Evolutionary conservation across 345 rosid genomes (phyloP), one percentile per base, ranked within the genome.

Genomic region (Gossypium longicalyx): DNA sequence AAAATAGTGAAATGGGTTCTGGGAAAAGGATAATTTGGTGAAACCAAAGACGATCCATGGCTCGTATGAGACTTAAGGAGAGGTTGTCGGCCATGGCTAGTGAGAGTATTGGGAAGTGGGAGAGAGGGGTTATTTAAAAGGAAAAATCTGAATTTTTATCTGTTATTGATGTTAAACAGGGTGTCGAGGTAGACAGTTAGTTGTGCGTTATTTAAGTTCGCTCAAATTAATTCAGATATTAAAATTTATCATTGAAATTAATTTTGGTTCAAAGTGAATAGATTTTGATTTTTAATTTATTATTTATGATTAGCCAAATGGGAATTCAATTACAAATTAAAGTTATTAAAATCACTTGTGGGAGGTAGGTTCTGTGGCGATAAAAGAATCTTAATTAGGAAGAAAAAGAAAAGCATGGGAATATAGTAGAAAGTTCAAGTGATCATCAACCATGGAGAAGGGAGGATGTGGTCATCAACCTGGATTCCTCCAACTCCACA

Each of bases 31-130:
- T 74, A 9, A 76, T 76, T 23, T 81, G 83, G 73, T 86, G 83
- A 75, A 88, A 90, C 94, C 94, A 88, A 34, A 86, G 87, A 27
- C 84, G 80, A 69, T 90, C 91, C 94, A 88, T 89, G 41, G 74
- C 80, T 49, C 71, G 77, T 19, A 86, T 53, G 20, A 88, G 72
- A 73, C 80, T 77, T 0, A 81, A 44, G 29, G 87, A 78, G 80
- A 69, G 44, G 29, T 34, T 67, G 38, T 80, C 86, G 48, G 84
- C 88, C 88, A 87, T 86, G 4, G 66, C 4, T 2, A 0, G 20
- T 59, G 72, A 48, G 67, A 60, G 10, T 23, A 2, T 0, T 71
- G 56, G 2, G n/a, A 25, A 41, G 41, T 44, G 20, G 17, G 19
- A 43, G 44, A 23, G 19, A 13, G 43, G 12, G 13, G 13, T 34